These are phyloP conservation scores for Yamadazyma triangularis DNA, from an alignment of 1,139 yeast species.

Conservation along the genomic window DNA sequence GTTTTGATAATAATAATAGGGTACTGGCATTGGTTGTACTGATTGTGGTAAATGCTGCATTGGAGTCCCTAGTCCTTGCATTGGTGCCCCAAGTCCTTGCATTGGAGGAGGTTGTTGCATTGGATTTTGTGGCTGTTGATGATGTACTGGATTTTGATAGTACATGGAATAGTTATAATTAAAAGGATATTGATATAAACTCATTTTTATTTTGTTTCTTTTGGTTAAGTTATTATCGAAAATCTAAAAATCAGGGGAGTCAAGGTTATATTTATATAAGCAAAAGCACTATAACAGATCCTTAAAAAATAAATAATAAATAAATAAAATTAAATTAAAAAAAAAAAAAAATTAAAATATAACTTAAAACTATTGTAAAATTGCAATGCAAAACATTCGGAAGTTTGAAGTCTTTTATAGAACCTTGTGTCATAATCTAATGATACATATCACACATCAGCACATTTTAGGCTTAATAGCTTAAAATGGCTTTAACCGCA, in stretches of 20 bases:
- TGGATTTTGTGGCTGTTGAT: conserved; percentile 2
- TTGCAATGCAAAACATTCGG: background rate
- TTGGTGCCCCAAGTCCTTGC: background rate
- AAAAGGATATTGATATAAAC: conserved; percentile 7
- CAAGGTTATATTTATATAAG: no score
- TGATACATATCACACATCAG: no score
- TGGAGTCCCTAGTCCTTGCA: conserved; percentile 1
- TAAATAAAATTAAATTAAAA: no score
- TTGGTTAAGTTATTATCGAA: no score
- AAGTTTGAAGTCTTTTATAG: background rate
- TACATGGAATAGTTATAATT: conserved; percentile 6
- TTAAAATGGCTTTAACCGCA: background rate
- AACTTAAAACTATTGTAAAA: background rate
- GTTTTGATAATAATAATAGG: conserved; percentile 12
- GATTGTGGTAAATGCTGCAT: conserved; percentile 1
- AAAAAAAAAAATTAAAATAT: no score
- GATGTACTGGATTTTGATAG: conserved; percentile 1
- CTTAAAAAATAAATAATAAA: no score
- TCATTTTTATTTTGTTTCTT: no score
- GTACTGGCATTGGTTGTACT: conserved; percentile 4
- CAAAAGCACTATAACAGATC: no score
- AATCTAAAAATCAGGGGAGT: no score
- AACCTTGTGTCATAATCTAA: background rate
- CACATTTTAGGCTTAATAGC: no score
- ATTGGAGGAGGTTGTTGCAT: conserved; percentile 1